These are phyloP conservation scores for Parachaetomium inaequale DNA, from an alignment of 495 filamentous ascomycete species.

Conservation along the genomic window DNA sequence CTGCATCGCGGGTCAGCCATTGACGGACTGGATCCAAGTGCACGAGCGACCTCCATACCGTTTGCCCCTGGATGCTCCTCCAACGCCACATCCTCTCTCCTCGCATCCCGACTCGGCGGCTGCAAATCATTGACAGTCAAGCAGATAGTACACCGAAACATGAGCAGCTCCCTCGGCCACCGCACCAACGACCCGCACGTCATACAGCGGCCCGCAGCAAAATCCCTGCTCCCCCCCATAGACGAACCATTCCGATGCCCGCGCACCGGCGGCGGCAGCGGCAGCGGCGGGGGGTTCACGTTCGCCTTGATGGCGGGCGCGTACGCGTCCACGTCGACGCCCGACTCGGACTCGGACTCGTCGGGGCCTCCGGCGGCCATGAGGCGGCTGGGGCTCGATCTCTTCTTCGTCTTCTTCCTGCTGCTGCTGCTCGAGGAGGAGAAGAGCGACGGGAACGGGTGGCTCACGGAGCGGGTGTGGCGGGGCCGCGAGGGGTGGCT, in stretches of 20 bases:
- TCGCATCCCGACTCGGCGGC: conserved; percentile 32
- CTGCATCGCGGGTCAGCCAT: conserved; percentile 13
- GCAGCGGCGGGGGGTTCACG: conserved; percentile 5
- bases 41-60: neutral
- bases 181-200: conserved; percentile 77
- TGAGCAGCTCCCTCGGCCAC: conserved; percentile 72
- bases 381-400: conserved; percentile 28
- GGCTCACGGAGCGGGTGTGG: conserved; percentile 71
- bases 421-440: too few species aligned
- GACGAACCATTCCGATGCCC: conserved; percentile 28
- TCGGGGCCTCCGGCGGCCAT: conserved; percentile 16
- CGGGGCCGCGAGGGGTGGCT: conserved; percentile 30
- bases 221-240: conserved; percentile 38
- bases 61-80: conserved; percentile 17
- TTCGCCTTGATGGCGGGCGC: conserved; percentile 6
- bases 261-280: conserved; percentile 17
- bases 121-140: conserved; percentile 81
- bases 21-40: neutral
- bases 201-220: conserved; percentile 70
- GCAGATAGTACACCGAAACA: conserved; percentile 83
- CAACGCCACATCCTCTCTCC: conserved; percentile 12
- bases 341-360: conserved; percentile 30
- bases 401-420: conserved; percentile 56
- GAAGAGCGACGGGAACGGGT: conserved; percentile 67
- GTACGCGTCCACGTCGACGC: too few species aligned